Evolutionary conservation across 768 basidiomycete genomes (phyloP).

Genomic region (Pisolithus sp.): DNA sequence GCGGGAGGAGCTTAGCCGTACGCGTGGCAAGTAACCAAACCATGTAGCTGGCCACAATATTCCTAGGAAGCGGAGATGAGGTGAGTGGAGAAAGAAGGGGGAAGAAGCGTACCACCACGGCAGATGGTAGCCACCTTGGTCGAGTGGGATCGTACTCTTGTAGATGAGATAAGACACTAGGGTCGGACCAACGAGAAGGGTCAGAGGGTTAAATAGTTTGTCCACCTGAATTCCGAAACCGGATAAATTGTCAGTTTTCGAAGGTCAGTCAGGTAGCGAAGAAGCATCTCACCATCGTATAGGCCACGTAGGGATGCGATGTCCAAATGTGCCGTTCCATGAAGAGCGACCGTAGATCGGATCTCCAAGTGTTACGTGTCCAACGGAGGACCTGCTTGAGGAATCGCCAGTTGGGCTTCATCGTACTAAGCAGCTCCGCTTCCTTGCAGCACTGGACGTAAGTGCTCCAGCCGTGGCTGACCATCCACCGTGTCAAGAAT

Average conservation of each 20-base stretch:
- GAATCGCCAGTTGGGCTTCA: constrained; percentile 97
- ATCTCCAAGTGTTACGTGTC: constrained; percentile 94
- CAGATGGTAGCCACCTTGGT: constrained; percentile 70
- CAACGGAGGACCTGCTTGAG: constrained; percentile 89
- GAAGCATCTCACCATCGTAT: constrained; percentile 65
- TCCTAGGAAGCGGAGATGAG: constrained; percentile 37
- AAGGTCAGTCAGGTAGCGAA: neutral
- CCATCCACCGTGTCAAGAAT: constrained; percentile 95
- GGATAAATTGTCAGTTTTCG: neutral
- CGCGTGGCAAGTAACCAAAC: constrained; percentile 68
- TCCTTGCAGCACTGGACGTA: constrained; percentile 85
- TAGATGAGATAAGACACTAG: constrained; percentile 72
- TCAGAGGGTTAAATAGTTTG: constrained; percentile 82
- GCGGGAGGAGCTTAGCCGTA: constrained; percentile 74
- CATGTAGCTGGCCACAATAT: constrained; percentile 58
- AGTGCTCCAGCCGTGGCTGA: constrained; percentile 92
- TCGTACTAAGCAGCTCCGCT: constrained; percentile 82
- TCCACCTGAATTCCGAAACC: constrained; percentile 48
- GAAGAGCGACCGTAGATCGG: constrained; percentile 82
- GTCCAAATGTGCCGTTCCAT: constrained; percentile 88
- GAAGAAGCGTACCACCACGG: constrained; percentile 64
- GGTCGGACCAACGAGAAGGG: constrained; percentile 76
- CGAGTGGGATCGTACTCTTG: constrained; percentile 66
- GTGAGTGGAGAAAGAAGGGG: neutral
- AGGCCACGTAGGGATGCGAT: constrained; percentile 62